Percentiles rank a stretch among this genome's conserved stretches.
Evolutionary conservation across 352 stramenopile species (phyloP).

Genomic region (Pythium aristosporum): DNA sequence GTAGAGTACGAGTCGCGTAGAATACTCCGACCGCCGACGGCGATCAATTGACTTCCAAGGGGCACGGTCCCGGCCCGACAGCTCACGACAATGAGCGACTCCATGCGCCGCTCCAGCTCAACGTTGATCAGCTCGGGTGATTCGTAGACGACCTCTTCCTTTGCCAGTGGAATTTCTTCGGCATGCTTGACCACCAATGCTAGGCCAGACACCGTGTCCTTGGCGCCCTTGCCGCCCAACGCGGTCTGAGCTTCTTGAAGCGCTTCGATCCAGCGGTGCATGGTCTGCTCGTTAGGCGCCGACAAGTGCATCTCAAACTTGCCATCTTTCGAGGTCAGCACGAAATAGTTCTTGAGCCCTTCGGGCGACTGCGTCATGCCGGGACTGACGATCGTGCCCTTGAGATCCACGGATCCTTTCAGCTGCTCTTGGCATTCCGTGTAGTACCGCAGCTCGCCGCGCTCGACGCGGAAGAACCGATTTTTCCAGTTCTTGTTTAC

Average conservation of each 20-base stretch:
- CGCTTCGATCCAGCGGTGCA: conserved; percentile 87
- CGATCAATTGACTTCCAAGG: conserved; percentile 72
- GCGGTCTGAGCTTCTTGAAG: conserved; percentile 75
- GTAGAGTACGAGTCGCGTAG: conserved; percentile 60
- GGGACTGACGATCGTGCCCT: conserved; percentile 79
- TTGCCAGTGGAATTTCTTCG: conserved; percentile 75
- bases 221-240: conserved; percentile 43
- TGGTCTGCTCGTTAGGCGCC: conserved; percentile 75
- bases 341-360: conserved; percentile 83
- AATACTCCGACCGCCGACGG: conserved; percentile 58
- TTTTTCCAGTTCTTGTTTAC: conserved; percentile 90
- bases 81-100: conserved; percentile 67
- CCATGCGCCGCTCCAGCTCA: conserved; percentile 70
- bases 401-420: conserved; percentile 71
- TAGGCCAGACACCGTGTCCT: conserved; percentile 59
- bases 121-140: conserved; percentile 63
- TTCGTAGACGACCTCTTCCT: conserved; percentile 61
- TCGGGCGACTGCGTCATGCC: conserved; percentile 82
- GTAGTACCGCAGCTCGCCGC: conserved; percentile 79
- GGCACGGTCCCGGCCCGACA: conserved; percentile 52
- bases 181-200: conserved; percentile 74
- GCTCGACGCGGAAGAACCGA: conserved; percentile 86
- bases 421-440: conserved; percentile 75
- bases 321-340: conserved; percentile 75
- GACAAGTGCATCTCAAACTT: conserved; percentile 88